Evolutionary conservation across 2,329 filamentous ascomycete genomes (phyloP), one percentile per base, ranked within the genome.

Genomic region (Pestalotiopsis sp.): DNA sequence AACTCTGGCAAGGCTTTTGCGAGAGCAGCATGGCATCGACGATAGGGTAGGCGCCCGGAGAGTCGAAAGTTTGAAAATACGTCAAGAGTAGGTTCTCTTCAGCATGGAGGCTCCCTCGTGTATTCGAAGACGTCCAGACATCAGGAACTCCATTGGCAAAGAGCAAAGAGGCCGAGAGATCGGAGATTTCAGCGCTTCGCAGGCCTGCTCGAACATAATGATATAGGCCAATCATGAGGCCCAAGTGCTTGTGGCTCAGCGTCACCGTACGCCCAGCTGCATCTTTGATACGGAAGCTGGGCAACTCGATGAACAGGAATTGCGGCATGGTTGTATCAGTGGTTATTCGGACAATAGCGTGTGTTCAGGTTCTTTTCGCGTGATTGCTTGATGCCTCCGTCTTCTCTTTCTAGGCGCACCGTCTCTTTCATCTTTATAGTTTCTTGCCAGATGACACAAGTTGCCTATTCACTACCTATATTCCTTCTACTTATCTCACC

Each of bases 291-390:
- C 74, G 74, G 70, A 78, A 78, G 67, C 69, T 75, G 13, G 76
- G 76, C 2, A 78, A 74, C 68, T 78, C 76, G 69, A 78, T 69
- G 68, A 74, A 77, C 65, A 78, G 70, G 70, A 78, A 78, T 59
- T 78, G 76, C 41, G 76, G 76, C 73, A 74, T 74, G 62, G 23
- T 36, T 14, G 57, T 17, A 7, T 59, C 57, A 12, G 12, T 25
- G 20, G 23, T 25, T 36, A 6, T 13, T 6, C n/a, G 17, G 25
- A 31, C 31, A 31, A 31, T 6, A 52, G 11, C 1, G 17, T 52
- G 20, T 11, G 2, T n/a, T 7, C 17, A n/a, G 17, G 7, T 9
- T 52, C 45, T 52, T 23, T 17, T 17, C 11, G 61, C 3, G 4
- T 4, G 13, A 20, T n/a, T 23, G 59, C 56, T 58, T 36, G 20